A percentile compares a stretch with the other conserved stretches of the same genome.
phyloP scores from a whole-genome alignment of 176 grass and related monocot species.

The Typha latifolia region DNA sequence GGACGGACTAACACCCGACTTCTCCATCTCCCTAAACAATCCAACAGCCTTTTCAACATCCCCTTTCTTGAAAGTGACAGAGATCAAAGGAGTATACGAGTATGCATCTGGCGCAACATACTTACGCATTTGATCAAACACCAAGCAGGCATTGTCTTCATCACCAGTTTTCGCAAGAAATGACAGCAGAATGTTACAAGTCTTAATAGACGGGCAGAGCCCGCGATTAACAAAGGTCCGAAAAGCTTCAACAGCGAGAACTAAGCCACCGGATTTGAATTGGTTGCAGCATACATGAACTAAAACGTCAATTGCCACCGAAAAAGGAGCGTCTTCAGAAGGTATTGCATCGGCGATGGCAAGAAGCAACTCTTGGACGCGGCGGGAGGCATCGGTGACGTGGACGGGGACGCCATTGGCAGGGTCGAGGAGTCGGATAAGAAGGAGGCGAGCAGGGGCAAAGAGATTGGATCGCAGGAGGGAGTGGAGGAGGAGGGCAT shows the following conservation, averaged over 20 bases:
- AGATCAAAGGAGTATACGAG: conserved; percentile 60
- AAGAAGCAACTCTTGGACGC: conserved; percentile 1
- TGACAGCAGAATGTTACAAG: conserved; percentile 47
- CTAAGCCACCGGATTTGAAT: conserved; percentile 12
- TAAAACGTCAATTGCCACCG: conserved; percentile 38
- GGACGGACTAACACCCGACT: conserved; percentile 26
- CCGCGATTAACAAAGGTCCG: conserved; percentile 31
- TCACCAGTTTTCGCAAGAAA: conserved; percentile 13
- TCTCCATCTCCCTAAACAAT: conserved; percentile 49
- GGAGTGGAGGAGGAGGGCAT: conserved; percentile 32
- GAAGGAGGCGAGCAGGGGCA: conserved; percentile 30
- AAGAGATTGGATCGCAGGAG: conserved; percentile 30
- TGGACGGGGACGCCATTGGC: conserved; percentile 1
- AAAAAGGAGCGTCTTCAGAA: conserved; percentile 9
- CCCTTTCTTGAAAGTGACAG: conserved; percentile 40
- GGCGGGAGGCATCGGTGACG: conserved; percentile 1
- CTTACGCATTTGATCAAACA: conserved; percentile 58
- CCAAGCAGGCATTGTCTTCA: conserved; percentile 21
- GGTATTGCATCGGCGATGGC: conserved; percentile 28
- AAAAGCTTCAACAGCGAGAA: conserved; percentile 37
- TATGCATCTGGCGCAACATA: conserved; percentile 30
- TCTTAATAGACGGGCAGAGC: conserved; percentile 40
- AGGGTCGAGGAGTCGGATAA: conserved; percentile 21
- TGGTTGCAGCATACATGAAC: conserved; percentile 39
- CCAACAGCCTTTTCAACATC: conserved; percentile 30